These are phyloP conservation scores for Neodidymelliopsis sp. DNA, from an alignment of 2,329 filamentous ascomycete genomes.

Conservation along the genomic window DNA sequence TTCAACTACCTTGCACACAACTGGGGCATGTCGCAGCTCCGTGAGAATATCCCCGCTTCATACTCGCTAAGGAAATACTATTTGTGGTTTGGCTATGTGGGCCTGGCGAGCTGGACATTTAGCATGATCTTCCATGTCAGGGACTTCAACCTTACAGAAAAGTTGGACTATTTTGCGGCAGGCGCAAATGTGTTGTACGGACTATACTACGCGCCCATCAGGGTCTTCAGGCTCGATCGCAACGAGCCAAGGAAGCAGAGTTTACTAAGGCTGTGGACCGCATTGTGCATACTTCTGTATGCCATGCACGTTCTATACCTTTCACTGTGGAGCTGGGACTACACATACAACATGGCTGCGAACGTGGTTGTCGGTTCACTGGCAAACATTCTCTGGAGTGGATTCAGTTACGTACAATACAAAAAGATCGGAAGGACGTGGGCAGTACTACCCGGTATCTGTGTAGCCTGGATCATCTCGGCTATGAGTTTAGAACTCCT, in stretches of 20 bases:
- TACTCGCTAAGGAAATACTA: constrained; percentile 87
- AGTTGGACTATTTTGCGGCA: constrained; percentile 94
- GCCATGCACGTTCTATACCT: constrained; percentile 81
- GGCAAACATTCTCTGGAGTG: constrained; percentile 85
- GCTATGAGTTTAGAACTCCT: constrained; percentile 96
- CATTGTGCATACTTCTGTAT: constrained; percentile 75
- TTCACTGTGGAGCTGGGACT: constrained; percentile 88
- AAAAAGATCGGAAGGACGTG: constrained; percentile 74
- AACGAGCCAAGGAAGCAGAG: constrained; percentile 57
- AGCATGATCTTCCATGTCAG: constrained; percentile 92
- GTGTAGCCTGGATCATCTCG: constrained; percentile 88
- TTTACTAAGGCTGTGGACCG: constrained; percentile 77
- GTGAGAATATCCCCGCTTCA: constrained; percentile 70
- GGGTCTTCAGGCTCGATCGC: constrained; percentile 83
- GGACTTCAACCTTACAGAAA: constrained; percentile 86
- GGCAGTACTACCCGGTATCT: constrained; percentile 88
- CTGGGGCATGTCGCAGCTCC: constrained; percentile 75
- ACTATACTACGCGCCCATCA: constrained; percentile 81
- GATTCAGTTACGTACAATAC: constrained; percentile 81
- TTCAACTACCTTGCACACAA: constrained; percentile 90
- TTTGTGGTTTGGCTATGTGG: constrained; percentile 78
- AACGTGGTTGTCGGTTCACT: constrained; percentile 84
- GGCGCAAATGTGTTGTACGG: constrained; percentile 91
- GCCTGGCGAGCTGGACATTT: constrained; percentile 83
- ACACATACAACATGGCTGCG: constrained; percentile 96